Percentiles rank a stretch among this genome's conserved stretches.
Evolutionary conservation across 164 flowering plant genomes (phyloP).

Genomic region (Paratinospora sagittata): DNA sequence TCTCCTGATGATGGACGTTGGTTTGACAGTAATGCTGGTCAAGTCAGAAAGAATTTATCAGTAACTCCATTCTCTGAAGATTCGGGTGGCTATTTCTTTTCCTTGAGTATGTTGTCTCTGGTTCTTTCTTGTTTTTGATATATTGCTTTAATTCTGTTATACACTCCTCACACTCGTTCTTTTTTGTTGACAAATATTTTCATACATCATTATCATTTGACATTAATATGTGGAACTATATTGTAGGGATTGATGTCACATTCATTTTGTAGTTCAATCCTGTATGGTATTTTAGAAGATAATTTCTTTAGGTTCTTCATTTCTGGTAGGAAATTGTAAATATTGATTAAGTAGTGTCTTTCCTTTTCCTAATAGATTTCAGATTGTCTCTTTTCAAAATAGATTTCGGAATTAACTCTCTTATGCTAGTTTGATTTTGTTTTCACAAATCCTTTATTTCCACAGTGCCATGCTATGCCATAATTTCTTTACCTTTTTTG

Average conservation of each 20-base stretch:
- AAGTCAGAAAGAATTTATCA: conserved; percentile 68
- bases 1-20: conserved; percentile 3
- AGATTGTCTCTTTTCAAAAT: too few species aligned
- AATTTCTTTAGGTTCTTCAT: background rate
- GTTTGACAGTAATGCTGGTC: conserved; percentile 72
- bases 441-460: background rate
- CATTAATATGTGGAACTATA: background rate
- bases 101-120: conserved; percentile 50
- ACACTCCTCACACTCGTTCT: background rate
- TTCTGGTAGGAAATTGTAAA: background rate
- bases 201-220: background rate
- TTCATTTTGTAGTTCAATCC: background rate
- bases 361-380: background rate
- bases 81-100: conserved; percentile 46
- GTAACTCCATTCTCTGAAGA: conserved; percentile 57
- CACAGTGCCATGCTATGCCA: background rate
- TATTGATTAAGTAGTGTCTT: background rate
- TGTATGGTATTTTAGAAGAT: background rate
- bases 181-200: background rate
- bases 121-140: background rate
- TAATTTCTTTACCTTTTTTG: background rate
- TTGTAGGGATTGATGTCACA: background rate
- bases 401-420: too few species aligned
- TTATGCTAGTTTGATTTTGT: background rate
- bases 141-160: background rate